Evolutionary conservation across 139 green algal species (phyloP), one percentile per base, ranked within the genome.

Genomic region (Zygnema cylindricum): DNA sequence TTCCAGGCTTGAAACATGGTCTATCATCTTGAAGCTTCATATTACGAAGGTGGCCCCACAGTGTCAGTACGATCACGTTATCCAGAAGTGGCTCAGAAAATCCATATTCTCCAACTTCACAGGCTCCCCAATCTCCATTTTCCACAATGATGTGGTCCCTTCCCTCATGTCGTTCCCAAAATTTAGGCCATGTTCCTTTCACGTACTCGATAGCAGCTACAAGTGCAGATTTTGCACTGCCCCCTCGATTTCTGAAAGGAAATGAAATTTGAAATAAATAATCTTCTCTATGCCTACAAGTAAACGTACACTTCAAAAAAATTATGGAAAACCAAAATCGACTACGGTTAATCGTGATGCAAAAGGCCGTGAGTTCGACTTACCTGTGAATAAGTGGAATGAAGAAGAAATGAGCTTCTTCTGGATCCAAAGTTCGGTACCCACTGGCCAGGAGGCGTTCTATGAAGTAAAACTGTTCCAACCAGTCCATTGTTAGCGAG

Each of bases 121-220:
- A 88, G 42, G 32, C 57, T 43, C 69, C 83, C 35, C 23, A 83
- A 42, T 82, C 63, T 16, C 38, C 83, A 25, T 41, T 82, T 33
- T 42, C 23, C 0, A 82, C 36, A 43, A 82, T 82, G 73, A 82
- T 82, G 63, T 88, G 83, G 35, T 82, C 69, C 22, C 36, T 39
- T 2, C 94, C 94, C 23, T 91, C 91, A 1, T 82, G 87, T 0
- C 94, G 83, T 25, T 94, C 75, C 93, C 93, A 96, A 78, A 92
- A 96, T n/a, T n/a, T n/a, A 0, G 94, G 94, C 85, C 91, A 95
- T 1, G 82, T 87, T n/a, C 42, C 81, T 3, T 87, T 55, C 21
- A 96, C 91, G 89, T 93, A 95, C 25, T 85, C 84, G 11, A 94
- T 3, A 33, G n/a, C 76, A 30, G 25, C 36, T 54, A 87, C 36